Evolutionary conservation across 179 eudicot genomes (phyloP).

Genomic region (Beta lomatogona): DNA sequence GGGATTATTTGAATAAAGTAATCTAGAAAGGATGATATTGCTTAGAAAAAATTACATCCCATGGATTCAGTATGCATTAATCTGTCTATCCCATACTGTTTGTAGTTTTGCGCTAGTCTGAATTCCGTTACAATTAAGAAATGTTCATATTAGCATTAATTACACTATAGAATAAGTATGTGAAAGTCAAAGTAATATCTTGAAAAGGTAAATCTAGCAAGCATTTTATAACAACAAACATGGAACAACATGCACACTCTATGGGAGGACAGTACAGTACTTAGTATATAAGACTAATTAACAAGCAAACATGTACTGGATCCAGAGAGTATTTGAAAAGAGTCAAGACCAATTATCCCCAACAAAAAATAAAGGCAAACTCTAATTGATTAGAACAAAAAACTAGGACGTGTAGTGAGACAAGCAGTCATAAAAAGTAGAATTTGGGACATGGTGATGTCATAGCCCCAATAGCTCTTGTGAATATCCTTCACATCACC

Average conservation of each 20-base stretch:
- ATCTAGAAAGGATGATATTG: background rate
- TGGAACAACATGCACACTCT: background rate
- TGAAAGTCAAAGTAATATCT: background rate
- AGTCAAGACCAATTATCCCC: no score
- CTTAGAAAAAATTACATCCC: background rate
- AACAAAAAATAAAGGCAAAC: background rate
- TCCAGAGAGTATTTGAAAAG: no score
- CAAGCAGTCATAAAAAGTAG: background rate
- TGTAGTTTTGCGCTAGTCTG: background rate
- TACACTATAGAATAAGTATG: background rate
- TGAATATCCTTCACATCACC: background rate
- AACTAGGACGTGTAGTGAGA: background rate
- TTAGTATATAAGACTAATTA: background rate
- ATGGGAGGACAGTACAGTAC: background rate
- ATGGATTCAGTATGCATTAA: background rate
- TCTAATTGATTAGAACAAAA: background rate
- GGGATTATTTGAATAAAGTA: background rate
- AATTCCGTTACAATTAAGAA: background rate
- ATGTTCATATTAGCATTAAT: background rate
- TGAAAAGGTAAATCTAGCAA: background rate
- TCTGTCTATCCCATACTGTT: background rate
- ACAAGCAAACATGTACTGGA: background rate
- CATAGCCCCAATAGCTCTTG: background rate
- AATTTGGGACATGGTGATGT: background rate
- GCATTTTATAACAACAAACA: background rate